Evolutionary conservation across 768 basidiomycete species (phyloP), one percentile per base, ranked within the genome.

Genomic region (Tephrocybe sp.): DNA sequence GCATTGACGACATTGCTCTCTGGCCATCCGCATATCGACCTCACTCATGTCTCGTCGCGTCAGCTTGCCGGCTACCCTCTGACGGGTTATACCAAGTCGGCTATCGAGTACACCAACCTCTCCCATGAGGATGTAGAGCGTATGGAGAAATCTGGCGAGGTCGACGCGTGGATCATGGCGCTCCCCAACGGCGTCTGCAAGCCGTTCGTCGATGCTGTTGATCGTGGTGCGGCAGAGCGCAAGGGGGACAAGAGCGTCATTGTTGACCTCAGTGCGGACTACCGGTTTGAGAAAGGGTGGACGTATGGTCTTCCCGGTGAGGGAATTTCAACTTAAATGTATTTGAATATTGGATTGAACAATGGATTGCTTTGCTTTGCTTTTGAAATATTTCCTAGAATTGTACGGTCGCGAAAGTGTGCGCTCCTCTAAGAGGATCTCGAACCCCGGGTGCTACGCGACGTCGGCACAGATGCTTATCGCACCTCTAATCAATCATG

Each of bases 161-260:
- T 99, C 15, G 96, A 99, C 63, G 96, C 93, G 8, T 99, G 97
- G 96, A 83, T 98, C 45, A 95, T 98, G 90, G 97, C 97, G 2
- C 79, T 99, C 40, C 97, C 97, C n/a, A 99, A 98, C 58, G 97
- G 97, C 16, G 81, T 92, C 19, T 89, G 90, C 73, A 94, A 95
- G 69, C 95, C 95, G 0, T 99, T 96, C 64, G 93, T 99, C 27
- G 93, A 95, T 61, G 96, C 96, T 13, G 72, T 99, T 40, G 93
- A 97, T 61, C 78, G 82, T 30, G 92, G 86, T 5, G 74, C 86
- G 12, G 70, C 72, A 53, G 79, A 76, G 60, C 81, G 83, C 54
- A 69, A 67, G 15, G 70, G 70, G 43, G 71, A 76, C 25, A 71
- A 74, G 51, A 90, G 93, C 57, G 91, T 96, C 16, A 72, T 98